These are phyloP conservation scores for Salix viminalis DNA, from an alignment of 345 rosid genomes.

Conservation along the genomic window DNA sequence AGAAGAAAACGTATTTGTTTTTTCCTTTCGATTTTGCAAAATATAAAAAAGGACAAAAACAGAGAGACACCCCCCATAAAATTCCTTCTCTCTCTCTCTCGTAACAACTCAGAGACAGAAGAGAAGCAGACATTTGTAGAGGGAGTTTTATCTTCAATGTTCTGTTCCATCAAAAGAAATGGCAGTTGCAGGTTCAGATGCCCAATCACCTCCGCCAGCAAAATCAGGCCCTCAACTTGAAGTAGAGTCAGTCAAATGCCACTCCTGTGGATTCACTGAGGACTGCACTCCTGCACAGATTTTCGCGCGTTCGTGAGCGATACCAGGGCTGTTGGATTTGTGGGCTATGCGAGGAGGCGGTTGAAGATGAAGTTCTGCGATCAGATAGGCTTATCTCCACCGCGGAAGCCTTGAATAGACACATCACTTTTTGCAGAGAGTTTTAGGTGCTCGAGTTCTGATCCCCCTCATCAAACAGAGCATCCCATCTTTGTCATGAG, in stretches of 20 bases:
- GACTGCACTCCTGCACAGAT: conserved; percentile 58
- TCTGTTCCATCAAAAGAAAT: conserved; percentile 15
- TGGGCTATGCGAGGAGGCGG: conserved; percentile 62
- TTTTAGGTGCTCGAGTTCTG: conserved; percentile 29
- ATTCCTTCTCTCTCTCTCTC: neutral
- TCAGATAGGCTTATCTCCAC: conserved; percentile 44
- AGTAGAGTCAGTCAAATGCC: conserved; percentile 49
- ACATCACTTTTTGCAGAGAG: conserved; percentile 38
- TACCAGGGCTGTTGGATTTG: conserved; percentile 62
- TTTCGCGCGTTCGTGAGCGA: conserved; percentile 40
- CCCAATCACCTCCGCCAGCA: conserved; percentile 10
- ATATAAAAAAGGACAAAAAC: neutral
- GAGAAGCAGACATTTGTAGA: neutral
- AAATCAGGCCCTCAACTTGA: conserved; percentile 13
- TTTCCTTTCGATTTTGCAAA: too few species aligned
- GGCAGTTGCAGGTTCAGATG: conserved; percentile 33
- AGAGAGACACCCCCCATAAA: neutral
- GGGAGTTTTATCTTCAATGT: conserved; percentile 18
- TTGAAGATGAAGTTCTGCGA: conserved; percentile 51
- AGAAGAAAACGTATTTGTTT: too few species aligned
- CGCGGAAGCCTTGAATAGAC: conserved; percentile 54
- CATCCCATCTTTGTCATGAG: conserved; percentile 65
- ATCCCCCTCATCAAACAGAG: conserved; percentile 32
- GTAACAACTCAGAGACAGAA: neutral
- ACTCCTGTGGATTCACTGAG: conserved; percentile 57